Base-by-base conservation (phyloP, 805 yeast species). In the Lachancea quebecensis region DNA sequence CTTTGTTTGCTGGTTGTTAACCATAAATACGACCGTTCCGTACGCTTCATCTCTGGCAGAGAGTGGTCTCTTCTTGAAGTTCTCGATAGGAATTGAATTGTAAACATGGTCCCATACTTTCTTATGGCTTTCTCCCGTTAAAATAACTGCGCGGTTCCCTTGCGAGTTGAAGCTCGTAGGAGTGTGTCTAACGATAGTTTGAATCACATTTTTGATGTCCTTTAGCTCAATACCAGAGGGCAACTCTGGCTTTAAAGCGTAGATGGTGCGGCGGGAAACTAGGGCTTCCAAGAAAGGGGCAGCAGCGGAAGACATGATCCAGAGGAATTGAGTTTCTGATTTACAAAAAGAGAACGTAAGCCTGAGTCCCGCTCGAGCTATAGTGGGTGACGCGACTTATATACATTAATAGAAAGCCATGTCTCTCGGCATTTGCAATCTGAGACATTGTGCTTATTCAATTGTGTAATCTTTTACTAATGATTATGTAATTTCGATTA, bases 121-220 rank as follows among this genome's bases (percentile, higher is more conserved):
- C 47, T 65, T 68, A 66, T 73, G 78, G 39, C 70, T 52, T 2
- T 58, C 70, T 48, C 77, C 78, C 41, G 72, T 68, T 41, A 75
- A 39, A 48, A 75, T 67, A 18, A 73, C 56, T 17, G 79, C 79
- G 39, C 79, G 69, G 56, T 68, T 64, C 38, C 70, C 65, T 60
- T 75, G 81, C 38, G 73, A 68, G 67, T 75, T 75, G 70, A 73
- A 75, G 25, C 74, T 58, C 16, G 77, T 70, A 56, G 81, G 81
- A 12, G 75, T 71, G 53, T 70, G 61, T 56, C 70, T 73, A 43
- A 75, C 65, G 38, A 74, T 65, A 28, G 65, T 60, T 56, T 70
- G 69, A n/a, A 74, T 72, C 34, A 70, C 52, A 29, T 56, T 53
- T 52, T 66, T 71, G 27, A 75, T 62, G 49, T 72, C 68, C 10